These are phyloP conservation scores for Inga laurina DNA, from an alignment of 306 rosid genomes.

Conservation along the genomic window DNA sequence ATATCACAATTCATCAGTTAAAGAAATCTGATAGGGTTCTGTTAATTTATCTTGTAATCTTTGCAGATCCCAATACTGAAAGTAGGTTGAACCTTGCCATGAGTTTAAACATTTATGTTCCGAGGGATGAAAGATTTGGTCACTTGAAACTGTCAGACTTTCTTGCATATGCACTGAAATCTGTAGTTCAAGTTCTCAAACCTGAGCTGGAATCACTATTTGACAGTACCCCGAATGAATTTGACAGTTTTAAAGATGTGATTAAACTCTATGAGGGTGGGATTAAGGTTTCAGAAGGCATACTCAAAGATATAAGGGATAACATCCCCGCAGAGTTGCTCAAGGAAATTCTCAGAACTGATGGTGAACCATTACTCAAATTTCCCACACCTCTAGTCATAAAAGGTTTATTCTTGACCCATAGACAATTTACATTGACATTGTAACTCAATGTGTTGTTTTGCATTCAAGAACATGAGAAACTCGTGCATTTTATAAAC, in stretches of 20 bases:
- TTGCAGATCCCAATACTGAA: slow-evolving; percentile 65
- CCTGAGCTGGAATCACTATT: slow-evolving; percentile 63
- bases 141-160: slow-evolving; percentile 81
- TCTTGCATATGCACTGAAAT: slow-evolving; percentile 72
- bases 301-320: not conserved
- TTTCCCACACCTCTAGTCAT: slow-evolving; percentile 77
- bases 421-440: not conserved
- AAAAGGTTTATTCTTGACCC: slow-evolving; percentile 48
- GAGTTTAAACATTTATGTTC: slow-evolving; percentile 46
- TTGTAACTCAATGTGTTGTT: slow-evolving; percentile 16
- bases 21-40: not conserved
- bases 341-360: slow-evolving; percentile 71
- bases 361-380: slow-evolving; percentile 66
- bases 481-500: slow-evolving; percentile 24
- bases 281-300: not conserved
- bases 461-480: slow-evolving; percentile 15
- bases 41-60: slow-evolving; percentile 18
- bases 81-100: slow-evolving; percentile 45
- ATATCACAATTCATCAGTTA: not conserved
- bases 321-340: slow-evolving; percentile 54
- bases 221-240: slow-evolving; percentile 29
- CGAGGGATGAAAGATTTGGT: slow-evolving; percentile 61
- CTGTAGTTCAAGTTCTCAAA: slow-evolving; percentile 59
- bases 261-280: not conserved
- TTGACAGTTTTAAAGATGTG: not conserved